Percentiles rank a stretch among this genome's conserved stretches.
Evolutionary conservation across 352 stramenopile species (phyloP).

Genomic region (Phytophthora niederhauseri): DNA sequence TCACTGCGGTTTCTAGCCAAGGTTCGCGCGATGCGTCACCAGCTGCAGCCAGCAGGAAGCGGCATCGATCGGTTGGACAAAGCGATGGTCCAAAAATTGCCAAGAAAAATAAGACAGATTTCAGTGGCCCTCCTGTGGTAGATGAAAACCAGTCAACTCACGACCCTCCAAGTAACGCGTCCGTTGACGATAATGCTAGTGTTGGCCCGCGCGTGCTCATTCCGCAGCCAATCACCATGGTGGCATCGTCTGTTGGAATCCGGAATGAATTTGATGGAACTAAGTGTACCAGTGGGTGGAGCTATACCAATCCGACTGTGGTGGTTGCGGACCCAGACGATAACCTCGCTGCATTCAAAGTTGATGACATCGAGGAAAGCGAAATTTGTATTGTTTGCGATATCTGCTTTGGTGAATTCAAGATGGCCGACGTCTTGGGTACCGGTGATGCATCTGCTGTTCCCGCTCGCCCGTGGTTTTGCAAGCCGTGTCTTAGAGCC

Average conservation of each 20-base stretch:
- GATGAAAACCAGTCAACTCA: slow-evolving; percentile 9
- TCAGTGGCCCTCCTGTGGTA: slow-evolving; percentile 7
- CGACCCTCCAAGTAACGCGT: slow-evolving; percentile 13
- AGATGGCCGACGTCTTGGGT: slow-evolving; percentile 65
- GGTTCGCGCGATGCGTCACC: background rate
- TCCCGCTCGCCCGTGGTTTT: slow-evolving; percentile 79
- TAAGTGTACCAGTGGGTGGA: slow-evolving; percentile 30
- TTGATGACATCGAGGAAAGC: slow-evolving; percentile 46
- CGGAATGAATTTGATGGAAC: slow-evolving; percentile 28
- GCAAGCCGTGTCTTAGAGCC: slow-evolving; percentile 58
- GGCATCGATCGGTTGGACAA: slow-evolving; percentile 18
- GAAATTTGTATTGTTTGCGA: slow-evolving; percentile 76
- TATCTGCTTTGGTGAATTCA: slow-evolving; percentile 77
- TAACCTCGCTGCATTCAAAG: slow-evolving; percentile 20
- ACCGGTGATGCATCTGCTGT: slow-evolving; percentile 39
- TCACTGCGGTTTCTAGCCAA: slow-evolving; percentile 5
- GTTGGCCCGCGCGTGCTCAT: slow-evolving; percentile 26
- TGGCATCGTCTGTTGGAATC: slow-evolving; percentile 26
- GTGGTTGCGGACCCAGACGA: slow-evolving; percentile 57
- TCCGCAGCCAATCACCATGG: slow-evolving; percentile 37
- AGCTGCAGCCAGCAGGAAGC: slow-evolving; percentile 21
- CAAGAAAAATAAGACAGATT: slow-evolving; percentile 30
- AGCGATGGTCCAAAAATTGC: slow-evolving; percentile 4
- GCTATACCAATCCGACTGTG: slow-evolving; percentile 30
- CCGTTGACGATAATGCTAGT: slow-evolving; percentile 18